phyloP scores from a whole-genome alignment of 192 early-diverging fungal genomes.

The Irineochytrium annulatum region DNA sequence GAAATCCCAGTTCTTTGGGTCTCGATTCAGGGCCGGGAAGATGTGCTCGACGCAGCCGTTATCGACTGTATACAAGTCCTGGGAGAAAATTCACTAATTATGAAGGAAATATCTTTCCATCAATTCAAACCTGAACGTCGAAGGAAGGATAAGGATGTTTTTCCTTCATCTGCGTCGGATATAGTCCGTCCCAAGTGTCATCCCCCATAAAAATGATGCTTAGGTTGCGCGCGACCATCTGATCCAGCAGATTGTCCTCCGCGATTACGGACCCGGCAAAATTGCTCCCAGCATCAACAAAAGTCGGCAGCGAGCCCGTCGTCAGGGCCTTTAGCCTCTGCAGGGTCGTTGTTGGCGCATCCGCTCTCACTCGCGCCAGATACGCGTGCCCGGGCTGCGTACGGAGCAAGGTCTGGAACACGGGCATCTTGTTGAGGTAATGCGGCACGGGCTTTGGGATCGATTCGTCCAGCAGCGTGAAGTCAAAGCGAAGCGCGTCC shows the following conservation, averaged over 20 bases:
- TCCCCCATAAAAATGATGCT: conserved; percentile 78
- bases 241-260: conserved; percentile 54
- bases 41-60: conserved; percentile 72
- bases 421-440: conserved; percentile 44
- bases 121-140: conserved; percentile 51
- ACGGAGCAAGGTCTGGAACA: conserved; percentile 22
- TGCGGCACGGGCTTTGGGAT: conserved; percentile 9
- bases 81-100: conserved; percentile 8
- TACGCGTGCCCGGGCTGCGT: conserved; percentile 30
- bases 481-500: conserved; percentile 57
- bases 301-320: conserved; percentile 58
- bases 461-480: conserved; percentile 30
- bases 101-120: not conserved
- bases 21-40: conserved; percentile 29
- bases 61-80: conserved; percentile 92
- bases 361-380: conserved; percentile 43
- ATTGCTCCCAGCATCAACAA: conserved; percentile 57
- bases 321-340: conserved; percentile 59
- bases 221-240: conserved; percentile 20
- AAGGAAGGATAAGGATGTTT: conserved; percentile 51
- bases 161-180: conserved; percentile 58
- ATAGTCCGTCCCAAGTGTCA: conserved; percentile 92
- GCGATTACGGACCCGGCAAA: conserved; percentile 46
- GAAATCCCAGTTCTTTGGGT: conserved; percentile 62
- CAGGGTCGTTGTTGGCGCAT: conserved; percentile 61